phyloP scores from a whole-genome alignment of 2,329 filamentous ascomycete species.

The Colletotrichum cuscutae region DNA sequence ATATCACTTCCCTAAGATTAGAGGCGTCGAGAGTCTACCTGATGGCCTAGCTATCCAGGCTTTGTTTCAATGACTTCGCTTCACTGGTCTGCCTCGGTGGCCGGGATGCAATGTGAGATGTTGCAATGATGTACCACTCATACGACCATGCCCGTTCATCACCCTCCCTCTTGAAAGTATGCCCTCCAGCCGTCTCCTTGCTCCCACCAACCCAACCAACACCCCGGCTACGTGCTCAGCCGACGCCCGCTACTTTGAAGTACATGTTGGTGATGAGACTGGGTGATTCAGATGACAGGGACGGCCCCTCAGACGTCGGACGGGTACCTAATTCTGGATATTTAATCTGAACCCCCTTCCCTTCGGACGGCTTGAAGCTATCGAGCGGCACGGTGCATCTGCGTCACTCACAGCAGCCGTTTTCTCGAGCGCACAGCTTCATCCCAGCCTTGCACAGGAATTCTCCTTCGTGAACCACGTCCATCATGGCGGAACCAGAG shows the following conservation, averaged over 20 bases:
- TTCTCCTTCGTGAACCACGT: background rate
- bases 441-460: background rate
- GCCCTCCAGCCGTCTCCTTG: too few relatives aligned
- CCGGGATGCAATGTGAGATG: background rate
- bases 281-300: background rate
- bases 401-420: background rate
- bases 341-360: slow-evolving; percentile 5
- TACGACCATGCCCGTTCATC: background rate
- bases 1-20: slow-evolving; percentile 1
- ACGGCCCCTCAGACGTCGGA: background rate
- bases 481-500: background rate
- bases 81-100: background rate
- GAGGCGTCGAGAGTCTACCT: background rate
- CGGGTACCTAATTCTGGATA: background rate
- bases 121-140: background rate
- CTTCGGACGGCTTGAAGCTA: background rate
- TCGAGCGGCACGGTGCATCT: background rate
- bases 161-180: background rate
- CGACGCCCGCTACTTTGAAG: slow-evolving; percentile 5
- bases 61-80: background rate
- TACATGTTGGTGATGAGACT: background rate
- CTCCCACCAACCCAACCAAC: background rate
- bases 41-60: background rate
- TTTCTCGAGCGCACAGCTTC: background rate
- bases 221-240: background rate